Percentiles rank a stretch among this genome's conserved stretches.
phyloP scores from a whole-genome alignment of 1,139 yeast genomes.

The Debaryomyces psychrophilus region DNA sequence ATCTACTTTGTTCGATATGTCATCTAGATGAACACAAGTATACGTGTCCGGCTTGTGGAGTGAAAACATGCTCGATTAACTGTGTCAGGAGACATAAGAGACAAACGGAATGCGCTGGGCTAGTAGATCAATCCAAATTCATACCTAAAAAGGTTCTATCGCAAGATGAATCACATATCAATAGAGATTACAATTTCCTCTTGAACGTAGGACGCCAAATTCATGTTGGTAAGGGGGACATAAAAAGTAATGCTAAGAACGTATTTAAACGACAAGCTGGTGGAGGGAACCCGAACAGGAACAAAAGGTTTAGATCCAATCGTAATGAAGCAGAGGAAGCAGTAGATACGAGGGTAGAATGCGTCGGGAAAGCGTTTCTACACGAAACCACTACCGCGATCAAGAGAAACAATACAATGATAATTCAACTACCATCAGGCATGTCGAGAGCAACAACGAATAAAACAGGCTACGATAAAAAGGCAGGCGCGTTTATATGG shows the following conservation, averaged over 20 bases:
- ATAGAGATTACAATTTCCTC: conserved; percentile 83
- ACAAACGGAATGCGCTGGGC: conserved; percentile 67
- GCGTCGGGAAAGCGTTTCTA: conserved; percentile 29
- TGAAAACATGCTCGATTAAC: conserved; percentile 65
- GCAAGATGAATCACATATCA: conserved; percentile 47
- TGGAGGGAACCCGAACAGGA: conserved; percentile 19
- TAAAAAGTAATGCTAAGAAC: conserved; percentile 37
- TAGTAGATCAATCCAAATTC: conserved; percentile 62
- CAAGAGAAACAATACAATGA: conserved; percentile 43
- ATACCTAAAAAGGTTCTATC: conserved; percentile 48
- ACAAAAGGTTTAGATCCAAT: conserved; percentile 32
- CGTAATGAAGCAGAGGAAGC: conserved; percentile 13
- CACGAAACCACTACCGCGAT: conserved; percentile 28
- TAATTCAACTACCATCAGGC: conserved; percentile 63
- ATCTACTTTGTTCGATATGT: conserved; percentile 53
- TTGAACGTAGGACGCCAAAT: conserved; percentile 61
- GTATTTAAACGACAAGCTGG: conserved; percentile 36
- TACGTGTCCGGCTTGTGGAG: conserved; percentile 81
- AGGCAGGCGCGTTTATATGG: conserved; percentile 68
- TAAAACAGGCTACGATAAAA: conserved; percentile 75
- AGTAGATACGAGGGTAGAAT: conserved; percentile 29
- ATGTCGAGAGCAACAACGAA: conserved; percentile 72
- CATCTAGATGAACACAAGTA: conserved; percentile 54
- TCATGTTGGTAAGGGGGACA: conserved; percentile 54
- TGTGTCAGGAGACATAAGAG: conserved; percentile 76